These are phyloP conservation scores for Penicillium psychrosexuale DNA, from an alignment of 2,329 filamentous ascomycete species.

Conservation along the genomic window DNA sequence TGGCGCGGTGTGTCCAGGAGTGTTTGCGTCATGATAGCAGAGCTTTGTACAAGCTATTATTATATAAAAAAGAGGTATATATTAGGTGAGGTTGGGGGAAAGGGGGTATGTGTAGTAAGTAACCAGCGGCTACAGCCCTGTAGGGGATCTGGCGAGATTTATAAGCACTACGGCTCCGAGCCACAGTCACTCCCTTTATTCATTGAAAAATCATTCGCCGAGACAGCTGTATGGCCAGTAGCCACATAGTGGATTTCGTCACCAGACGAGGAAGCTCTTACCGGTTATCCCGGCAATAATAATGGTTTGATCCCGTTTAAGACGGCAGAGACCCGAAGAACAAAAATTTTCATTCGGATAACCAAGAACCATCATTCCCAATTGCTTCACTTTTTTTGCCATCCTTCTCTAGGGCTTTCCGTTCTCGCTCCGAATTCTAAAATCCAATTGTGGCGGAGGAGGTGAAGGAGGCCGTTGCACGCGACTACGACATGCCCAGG, in stretches of 20 bases:
- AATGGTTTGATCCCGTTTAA: slow-evolving; percentile 14
- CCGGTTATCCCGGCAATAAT: slow-evolving; percentile 23
- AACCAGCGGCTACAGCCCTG: neutral
- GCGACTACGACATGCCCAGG: slow-evolving; percentile 7
- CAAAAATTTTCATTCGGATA: slow-evolving; percentile 4
- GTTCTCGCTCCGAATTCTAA: neutral
- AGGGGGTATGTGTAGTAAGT: neutral
- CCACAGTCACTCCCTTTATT: slow-evolving; percentile 13
- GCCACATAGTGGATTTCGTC: slow-evolving; percentile 23
- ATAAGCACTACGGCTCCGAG: slow-evolving; percentile 18
- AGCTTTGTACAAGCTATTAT: slow-evolving; percentile 7
- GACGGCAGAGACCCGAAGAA: slow-evolving; percentile 10
- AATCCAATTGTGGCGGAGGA: neutral
- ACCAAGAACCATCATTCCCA: neutral
- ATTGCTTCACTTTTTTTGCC: slow-evolving; percentile 4
- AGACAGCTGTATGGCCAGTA: slow-evolving; percentile 15
- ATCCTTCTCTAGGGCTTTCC: neutral
- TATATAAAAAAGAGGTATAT: neutral
- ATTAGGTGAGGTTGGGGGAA: neutral
- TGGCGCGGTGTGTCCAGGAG: slow-evolving; percentile 17
- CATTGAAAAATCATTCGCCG: slow-evolving; percentile 16
- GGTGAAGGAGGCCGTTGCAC: neutral
- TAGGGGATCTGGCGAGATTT: slow-evolving; percentile 14
- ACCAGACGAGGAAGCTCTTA: slow-evolving; percentile 23
- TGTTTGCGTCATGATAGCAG: slow-evolving; percentile 18